These are phyloP conservation scores for Sarcomyxa edulis DNA, from an alignment of 768 basidiomycete species.

Conservation along the genomic window DNA sequence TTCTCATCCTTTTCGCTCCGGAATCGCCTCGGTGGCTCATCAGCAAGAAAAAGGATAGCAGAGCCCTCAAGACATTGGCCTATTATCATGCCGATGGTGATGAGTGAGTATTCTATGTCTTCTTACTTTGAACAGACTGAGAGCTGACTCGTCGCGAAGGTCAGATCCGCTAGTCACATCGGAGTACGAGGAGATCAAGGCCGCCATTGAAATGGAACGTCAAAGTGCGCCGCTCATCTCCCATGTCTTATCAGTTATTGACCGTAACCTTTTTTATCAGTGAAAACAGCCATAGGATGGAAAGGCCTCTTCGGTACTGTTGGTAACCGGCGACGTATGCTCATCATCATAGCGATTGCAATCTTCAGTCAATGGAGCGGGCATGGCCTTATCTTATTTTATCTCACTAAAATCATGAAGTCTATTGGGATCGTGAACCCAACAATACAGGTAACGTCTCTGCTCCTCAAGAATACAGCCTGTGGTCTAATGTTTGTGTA, in stretches of 20 bases:
- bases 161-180: conserved; percentile 52
- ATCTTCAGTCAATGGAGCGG: conserved; percentile 59
- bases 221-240: conserved; percentile 32
- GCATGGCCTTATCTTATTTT: conserved; percentile 55
- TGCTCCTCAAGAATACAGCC: conserved; percentile 9
- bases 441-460: conserved; percentile 11
- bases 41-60: conserved; percentile 27
- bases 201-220: conserved; percentile 38
- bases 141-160: conserved; percentile 32
- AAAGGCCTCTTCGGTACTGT: conserved; percentile 35
- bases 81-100: conserved; percentile 54
- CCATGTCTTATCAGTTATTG: conserved; percentile 41
- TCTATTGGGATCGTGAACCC: conserved; percentile 35
- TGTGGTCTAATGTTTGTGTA: conserved; percentile 33
- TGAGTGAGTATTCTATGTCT: conserved; percentile 14
- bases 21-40: conserved; percentile 29
- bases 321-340: conserved; percentile 50
- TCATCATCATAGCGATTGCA: conserved; percentile 51
- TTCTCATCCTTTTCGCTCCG: conserved; percentile 32
- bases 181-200: conserved; percentile 48
- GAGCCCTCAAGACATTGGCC: conserved; percentile 45
- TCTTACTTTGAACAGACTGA: background rate
- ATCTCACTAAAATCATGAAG: conserved; percentile 49
- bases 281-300: conserved; percentile 39
- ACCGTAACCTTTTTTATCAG: too few species aligned